Conservation (phyloP, 2,329 filamentous ascomycete genomes). For the Dryadomyces quercivorus region DNA sequence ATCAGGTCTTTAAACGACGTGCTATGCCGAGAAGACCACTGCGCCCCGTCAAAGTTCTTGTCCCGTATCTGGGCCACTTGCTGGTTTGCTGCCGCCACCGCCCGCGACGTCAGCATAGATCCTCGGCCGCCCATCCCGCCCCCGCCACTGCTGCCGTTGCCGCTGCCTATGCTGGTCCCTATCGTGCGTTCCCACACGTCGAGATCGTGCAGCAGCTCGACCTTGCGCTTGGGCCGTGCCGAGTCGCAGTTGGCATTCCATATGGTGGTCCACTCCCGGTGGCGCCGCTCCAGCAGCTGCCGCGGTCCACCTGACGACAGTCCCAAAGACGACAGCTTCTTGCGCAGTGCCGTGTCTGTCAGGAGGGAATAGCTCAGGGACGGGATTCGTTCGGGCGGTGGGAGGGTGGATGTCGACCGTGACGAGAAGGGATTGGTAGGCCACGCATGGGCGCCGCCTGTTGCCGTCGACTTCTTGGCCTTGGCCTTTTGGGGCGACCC, state of each 20-base stretch:
- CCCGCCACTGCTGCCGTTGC: constrained; percentile 18
- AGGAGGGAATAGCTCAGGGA: constrained; percentile 77
- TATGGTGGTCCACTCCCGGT: constrained; percentile 87
- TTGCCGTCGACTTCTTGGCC: neutral
- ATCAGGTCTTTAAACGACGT: constrained; percentile 70
- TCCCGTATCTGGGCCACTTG: constrained; percentile 52
- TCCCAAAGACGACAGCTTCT: constrained; percentile 71
- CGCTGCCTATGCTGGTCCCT: constrained; percentile 33
- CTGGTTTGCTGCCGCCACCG: constrained; percentile 11
- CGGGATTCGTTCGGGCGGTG: constrained; percentile 52
- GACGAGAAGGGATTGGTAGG: constrained; percentile 1
- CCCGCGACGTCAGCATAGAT: constrained; percentile 2
- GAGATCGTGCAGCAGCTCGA: constrained; percentile 64
- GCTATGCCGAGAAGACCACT: constrained; percentile 63
- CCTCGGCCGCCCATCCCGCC: neutral
- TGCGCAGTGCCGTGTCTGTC: constrained; percentile 66
- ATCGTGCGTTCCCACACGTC: constrained; percentile 80
- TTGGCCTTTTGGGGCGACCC: constrained; percentile 20
- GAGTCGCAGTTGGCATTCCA: constrained; percentile 98
- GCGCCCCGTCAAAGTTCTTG: constrained; percentile 76
- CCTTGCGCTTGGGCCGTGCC: constrained; percentile 53
- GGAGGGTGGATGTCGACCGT: neutral
- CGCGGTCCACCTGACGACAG: constrained; percentile 60
- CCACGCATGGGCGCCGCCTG: neutral
- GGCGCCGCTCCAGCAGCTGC: constrained; percentile 60